Evolutionary conservation across 1,284 basidiomycete species (phyloP).

Genomic region (Paramarasmius palmivorus): DNA sequence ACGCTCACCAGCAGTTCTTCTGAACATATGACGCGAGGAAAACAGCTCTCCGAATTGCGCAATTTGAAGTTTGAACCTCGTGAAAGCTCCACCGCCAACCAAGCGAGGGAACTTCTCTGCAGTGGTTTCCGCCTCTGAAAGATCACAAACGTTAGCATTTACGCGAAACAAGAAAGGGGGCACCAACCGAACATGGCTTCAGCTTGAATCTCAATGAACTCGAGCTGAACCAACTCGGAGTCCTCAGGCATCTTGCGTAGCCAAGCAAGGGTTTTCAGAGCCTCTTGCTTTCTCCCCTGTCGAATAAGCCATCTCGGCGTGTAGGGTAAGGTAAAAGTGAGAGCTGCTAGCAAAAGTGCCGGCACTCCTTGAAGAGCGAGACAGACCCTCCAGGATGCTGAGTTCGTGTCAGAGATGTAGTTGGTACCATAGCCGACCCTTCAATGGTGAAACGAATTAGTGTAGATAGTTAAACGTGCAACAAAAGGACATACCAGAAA

Average conservation of each 20-base stretch:
- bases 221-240: slow-evolving; percentile 32
- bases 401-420: slow-evolving; percentile 27
- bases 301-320: slow-evolving; percentile 40
- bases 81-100: slow-evolving; percentile 15
- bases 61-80: slow-evolving; percentile 21
- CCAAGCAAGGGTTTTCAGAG: slow-evolving; percentile 33
- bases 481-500: slow-evolving; percentile 18
- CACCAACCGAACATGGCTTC: slow-evolving; percentile 29
- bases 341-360: slow-evolving; percentile 29
- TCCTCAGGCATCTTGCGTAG: slow-evolving; percentile 32
- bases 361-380: slow-evolving; percentile 39
- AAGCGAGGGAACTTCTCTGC: slow-evolving; percentile 22
- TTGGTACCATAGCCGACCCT: slow-evolving; percentile 30
- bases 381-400: slow-evolving; percentile 34
- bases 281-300: slow-evolving; percentile 34
- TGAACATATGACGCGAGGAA: slow-evolving; percentile 24
- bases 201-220: slow-evolving; percentile 31
- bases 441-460: not conserved
- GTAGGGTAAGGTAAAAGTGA: slow-evolving; percentile 33
- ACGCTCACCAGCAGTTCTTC: slow-evolving; percentile 20
- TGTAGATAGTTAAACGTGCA: not conserved
- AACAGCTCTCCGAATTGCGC: slow-evolving; percentile 24
- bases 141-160: not conserved
- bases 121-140: slow-evolving; percentile 24
- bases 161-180: not conserved